phyloP scores from a whole-genome alignment of 495 filamentous ascomycete genomes.

The Hypoxylon cercidicola region DNA sequence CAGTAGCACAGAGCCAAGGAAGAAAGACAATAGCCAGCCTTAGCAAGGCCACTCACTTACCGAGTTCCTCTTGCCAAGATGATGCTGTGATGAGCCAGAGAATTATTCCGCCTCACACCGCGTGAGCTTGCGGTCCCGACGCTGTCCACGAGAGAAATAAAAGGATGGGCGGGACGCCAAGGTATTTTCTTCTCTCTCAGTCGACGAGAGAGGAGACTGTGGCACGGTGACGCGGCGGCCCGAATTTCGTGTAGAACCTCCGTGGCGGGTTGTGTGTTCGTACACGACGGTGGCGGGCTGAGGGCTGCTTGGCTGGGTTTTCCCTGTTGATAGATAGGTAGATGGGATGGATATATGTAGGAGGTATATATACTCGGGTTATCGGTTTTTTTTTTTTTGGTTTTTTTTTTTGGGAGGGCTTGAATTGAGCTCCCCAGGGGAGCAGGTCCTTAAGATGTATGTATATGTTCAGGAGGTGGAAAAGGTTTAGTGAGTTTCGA shows the following conservation, averaged over 20 bases:
- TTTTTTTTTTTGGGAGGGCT: too few relatives aligned
- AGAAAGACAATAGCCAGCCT: background rate
- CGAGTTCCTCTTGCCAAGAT: conserved; percentile 19
- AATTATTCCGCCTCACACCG: conserved; percentile 2
- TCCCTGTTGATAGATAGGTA: too few relatives aligned
- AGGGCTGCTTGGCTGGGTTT: background rate
- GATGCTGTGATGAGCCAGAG: conserved; percentile 22
- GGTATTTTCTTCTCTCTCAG: background rate
- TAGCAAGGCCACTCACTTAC: conserved; percentile 20
- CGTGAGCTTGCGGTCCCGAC: conserved; percentile 4
- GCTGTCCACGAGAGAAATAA: background rate
- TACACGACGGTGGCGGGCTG: background rate
- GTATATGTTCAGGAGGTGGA: too few relatives aligned
- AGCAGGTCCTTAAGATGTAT: too few relatives aligned
- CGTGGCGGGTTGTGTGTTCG: background rate
- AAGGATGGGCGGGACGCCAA: background rate
- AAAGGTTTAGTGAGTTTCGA: too few relatives aligned
- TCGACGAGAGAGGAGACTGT: conserved; percentile 7
- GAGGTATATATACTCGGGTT: too few relatives aligned
- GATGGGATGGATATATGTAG: too few relatives aligned
- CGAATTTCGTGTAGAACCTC: conserved; percentile 21
- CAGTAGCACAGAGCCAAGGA: conserved; percentile 9
- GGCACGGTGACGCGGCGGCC: conserved; percentile 21
- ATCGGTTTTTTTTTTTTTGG: too few relatives aligned
- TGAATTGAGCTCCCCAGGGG: too few relatives aligned